Conservation (phyloP, 164 flowering plant species). For the Dillenia turbinata region DNA sequence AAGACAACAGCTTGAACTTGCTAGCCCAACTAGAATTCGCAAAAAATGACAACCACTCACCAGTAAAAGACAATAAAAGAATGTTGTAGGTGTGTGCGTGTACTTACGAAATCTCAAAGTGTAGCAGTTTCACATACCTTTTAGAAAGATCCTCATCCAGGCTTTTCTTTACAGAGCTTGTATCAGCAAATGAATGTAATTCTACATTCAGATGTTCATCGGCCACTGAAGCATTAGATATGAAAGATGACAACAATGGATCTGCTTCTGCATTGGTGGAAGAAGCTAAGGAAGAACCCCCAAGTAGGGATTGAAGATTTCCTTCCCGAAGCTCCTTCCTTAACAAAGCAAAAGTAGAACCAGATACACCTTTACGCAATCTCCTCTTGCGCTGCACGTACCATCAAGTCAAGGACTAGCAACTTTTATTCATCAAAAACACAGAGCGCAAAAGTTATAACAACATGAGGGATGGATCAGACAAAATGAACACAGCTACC, state of each 20-base stretch:
- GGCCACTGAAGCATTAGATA: slow-evolving; percentile 47
- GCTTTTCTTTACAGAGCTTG: slow-evolving; percentile 35
- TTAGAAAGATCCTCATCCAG: slow-evolving; percentile 26
- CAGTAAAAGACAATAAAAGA: too few species aligned
- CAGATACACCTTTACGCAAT: slow-evolving; percentile 62
- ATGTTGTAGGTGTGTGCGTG: too few species aligned
- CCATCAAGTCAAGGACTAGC: slow-evolving; percentile 49
- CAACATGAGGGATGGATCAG: too few species aligned
- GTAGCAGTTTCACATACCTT: slow-evolving; percentile 32
- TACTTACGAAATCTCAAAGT: too few species aligned
- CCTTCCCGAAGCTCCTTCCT: slow-evolving; percentile 87
- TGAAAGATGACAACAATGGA: slow-evolving; percentile 84
- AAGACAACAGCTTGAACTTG: too few species aligned
- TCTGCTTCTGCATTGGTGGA: slow-evolving; percentile 75
- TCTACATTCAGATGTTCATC: slow-evolving; percentile 42
- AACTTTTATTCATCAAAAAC: too few species aligned
- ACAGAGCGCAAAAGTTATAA: too few species aligned
- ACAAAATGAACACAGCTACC: too few species aligned
- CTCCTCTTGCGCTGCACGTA: slow-evolving; percentile 89
- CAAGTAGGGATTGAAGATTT: slow-evolving; percentile 65
- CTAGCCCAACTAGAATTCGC: too few species aligned
- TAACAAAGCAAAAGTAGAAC: slow-evolving; percentile 72
- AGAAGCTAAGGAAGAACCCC: slow-evolving; percentile 58
- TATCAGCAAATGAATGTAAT: slow-evolving; percentile 39
- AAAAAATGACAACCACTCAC: too few species aligned